Base-by-base conservation (phyloP, 1,284 basidiomycete genomes). In the Apiotrichum laibachii region DNA sequence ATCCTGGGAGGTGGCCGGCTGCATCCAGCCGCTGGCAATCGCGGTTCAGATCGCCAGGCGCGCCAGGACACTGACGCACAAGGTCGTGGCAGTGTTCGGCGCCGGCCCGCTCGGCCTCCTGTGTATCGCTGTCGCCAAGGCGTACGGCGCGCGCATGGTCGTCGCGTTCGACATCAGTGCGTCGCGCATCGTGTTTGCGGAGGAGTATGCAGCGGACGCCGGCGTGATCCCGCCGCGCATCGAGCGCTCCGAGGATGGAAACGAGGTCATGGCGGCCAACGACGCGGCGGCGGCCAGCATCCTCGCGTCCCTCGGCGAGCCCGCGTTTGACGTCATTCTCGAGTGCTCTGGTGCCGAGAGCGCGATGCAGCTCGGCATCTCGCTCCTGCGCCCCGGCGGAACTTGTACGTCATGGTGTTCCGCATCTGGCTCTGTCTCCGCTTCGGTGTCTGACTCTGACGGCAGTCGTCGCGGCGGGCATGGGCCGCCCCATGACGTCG, bases 31-130 rank as follows among this genome's bases (percentile, higher is more conserved):
- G 9, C 84, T 96, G 42, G 85, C 91, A 15, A 92, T 97, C 35
- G 93, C 85, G 6, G 84, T 95, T 18, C 92, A 97, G 45, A 57
- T 69, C 10, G 68, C 66, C 4, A 62, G 64, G 1, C 66, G 68
- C 9, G 66, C 64, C 1, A 47, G 55, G 3, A 26, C 51, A 3
- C 56, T 62, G 26, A 60, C 66, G 5, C 85, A 84, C 71, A 85
- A 89, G 73, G 83, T 83, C 39, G 83, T 91, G 62, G 85, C 82
- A 31, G 81, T 96, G 55, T 92, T 93, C 68, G 93, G 92, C 34
- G 81, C 80, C n/a, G 93, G 94, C 1, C 93, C 93, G 8, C 88
- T 97, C 63, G 92, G 92, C 16, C 82, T 96, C 15, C 84, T 96
- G 34, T 88, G 85, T 72, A 92, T 93, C 85, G 92, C 92, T 5